Evolutionary conservation across 768 basidiomycete genomes (phyloP).

Genomic region (Boletus pseudo-olivaceus): DNA sequence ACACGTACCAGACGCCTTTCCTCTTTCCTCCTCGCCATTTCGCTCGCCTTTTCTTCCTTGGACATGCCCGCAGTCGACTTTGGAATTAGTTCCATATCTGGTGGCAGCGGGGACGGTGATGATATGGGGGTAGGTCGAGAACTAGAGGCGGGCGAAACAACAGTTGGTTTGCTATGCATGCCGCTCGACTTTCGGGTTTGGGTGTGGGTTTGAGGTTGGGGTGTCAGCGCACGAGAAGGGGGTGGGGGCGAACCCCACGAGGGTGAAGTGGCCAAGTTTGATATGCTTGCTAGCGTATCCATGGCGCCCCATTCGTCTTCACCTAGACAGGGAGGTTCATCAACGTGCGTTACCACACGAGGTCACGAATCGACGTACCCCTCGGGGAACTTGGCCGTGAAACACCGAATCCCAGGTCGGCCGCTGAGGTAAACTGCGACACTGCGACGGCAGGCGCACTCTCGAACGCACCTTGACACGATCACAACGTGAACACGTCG

Average conservation of each 20-base stretch:
- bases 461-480: conserved; percentile 72
- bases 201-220: conserved; percentile 13
- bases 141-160: conserved; percentile 15
- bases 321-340: not conserved
- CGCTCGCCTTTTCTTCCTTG: conserved; percentile 92
- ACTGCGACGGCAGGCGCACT: conserved; percentile 38
- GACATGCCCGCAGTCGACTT: conserved; percentile 49
- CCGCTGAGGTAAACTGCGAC: conserved; percentile 21
- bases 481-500: not conserved
- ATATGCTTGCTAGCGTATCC: conserved; percentile 2
- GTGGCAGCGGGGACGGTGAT: conserved; percentile 13
- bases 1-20: conserved; percentile 78
- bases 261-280: conserved; percentile 1
- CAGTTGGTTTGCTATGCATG: not conserved
- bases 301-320: conserved; percentile 24
- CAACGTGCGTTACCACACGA: not conserved
- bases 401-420: conserved; percentile 26
- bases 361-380: conserved; percentile 3
- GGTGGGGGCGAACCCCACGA: conserved; percentile 20
- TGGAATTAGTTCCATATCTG: conserved; percentile 11
- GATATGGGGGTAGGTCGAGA: conserved; percentile 25
- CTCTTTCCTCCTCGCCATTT: conserved; percentile 88
- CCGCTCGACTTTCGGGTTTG: conserved; percentile 5
- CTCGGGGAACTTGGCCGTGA: conserved; percentile 11
- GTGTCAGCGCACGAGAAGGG: conserved; percentile 17